Evolutionary conservation across 2,329 filamentous ascomycete species (phyloP).

Genomic region (Scytalidium lignicola): DNA sequence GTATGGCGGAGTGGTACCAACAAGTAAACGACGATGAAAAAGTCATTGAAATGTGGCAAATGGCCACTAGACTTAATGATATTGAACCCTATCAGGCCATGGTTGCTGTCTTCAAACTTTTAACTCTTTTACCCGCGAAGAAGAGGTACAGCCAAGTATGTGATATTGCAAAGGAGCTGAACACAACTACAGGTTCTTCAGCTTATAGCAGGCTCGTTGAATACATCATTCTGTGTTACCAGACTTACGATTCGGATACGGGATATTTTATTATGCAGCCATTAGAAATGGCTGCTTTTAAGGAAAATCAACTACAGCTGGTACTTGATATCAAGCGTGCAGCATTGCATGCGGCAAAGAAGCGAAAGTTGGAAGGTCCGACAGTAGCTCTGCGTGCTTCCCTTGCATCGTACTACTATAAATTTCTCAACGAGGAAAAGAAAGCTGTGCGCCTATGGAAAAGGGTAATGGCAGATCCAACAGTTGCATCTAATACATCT

Average conservation of each 20-base stretch:
- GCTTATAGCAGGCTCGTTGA: not conserved
- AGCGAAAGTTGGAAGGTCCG: not conserved
- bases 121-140: not conserved
- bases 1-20: not conserved
- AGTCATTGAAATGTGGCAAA: not conserved
- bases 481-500: not conserved
- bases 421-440: not conserved
- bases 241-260: not conserved
- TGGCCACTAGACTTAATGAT: not conserved
- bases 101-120: not conserved
- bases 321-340: not conserved
- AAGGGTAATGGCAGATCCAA: not conserved
- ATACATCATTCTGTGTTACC: not conserved
- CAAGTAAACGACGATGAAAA: not conserved
- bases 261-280: not conserved
- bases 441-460: not conserved
- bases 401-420: not conserved
- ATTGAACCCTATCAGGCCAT: not conserved
- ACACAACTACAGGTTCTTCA: not conserved
- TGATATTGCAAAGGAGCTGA: not conserved
- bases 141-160: not conserved
- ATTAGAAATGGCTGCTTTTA: not conserved
- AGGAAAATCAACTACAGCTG: not conserved
- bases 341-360: not conserved
- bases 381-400: not conserved